Evolutionary conservation across 257 asterid species (phyloP).

Genomic region (Scutellaria galericulata): DNA sequence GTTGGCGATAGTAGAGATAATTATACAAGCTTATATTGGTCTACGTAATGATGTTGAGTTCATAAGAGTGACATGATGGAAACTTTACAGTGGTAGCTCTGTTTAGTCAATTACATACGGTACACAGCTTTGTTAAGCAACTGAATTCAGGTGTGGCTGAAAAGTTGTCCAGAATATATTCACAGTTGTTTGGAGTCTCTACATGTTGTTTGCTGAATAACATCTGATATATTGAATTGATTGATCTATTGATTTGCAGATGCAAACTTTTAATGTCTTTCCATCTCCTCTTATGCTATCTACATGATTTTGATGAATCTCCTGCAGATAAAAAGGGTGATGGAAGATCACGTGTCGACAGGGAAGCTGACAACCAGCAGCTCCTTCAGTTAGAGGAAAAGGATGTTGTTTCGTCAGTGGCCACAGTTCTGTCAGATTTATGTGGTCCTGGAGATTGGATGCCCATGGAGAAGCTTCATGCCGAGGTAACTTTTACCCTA

Average conservation of each 20-base stretch:
- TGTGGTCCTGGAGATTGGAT: constrained; percentile 99
- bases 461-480: constrained; percentile 93
- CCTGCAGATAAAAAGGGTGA: constrained; percentile 78
- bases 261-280: constrained; percentile 1
- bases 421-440: constrained; percentile 81
- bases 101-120: not conserved
- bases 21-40: not conserved
- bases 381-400: constrained; percentile 83
- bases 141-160: constrained; percentile 9
- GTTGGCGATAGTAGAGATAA: constrained; percentile 15
- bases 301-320: constrained; percentile 24
- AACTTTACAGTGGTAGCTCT: not conserved
- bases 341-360: constrained; percentile 69
- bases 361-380: constrained; percentile 88
- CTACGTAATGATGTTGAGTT: not conserved
- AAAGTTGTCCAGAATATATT: not conserved
- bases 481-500: constrained; percentile 55
- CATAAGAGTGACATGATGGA: not conserved
- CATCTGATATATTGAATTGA: constrained; percentile 6
- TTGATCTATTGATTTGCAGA: constrained; percentile 1
- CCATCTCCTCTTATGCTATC: not conserved
- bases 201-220: not conserved
- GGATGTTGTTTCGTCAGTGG: constrained; percentile 94
- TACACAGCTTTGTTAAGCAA: constrained; percentile 18
- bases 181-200: not conserved